Percentiles rank a stretch among this genome's conserved stretches.
Conservation (phyloP, 495 filamentous ascomycete genomes). For the Schizothecium vesticola region DNA sequence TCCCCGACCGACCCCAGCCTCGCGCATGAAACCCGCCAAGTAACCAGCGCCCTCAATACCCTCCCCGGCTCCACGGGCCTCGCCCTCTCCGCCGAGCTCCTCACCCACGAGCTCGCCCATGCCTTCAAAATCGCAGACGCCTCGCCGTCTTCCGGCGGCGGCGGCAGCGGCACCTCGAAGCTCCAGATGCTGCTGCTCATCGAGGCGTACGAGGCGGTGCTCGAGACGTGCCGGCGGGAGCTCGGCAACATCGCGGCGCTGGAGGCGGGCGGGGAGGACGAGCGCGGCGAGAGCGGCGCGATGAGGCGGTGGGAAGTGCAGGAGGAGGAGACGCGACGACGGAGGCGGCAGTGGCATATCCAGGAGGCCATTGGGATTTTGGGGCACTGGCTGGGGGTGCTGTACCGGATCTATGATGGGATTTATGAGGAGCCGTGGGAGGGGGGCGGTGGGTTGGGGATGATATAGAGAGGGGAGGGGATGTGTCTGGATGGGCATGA, state of each 20-base stretch:
- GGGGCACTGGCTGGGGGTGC: constrained; percentile 19
- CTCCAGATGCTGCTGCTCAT: constrained; percentile 22
- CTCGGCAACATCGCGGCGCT: not conserved
- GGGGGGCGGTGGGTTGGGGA: not conserved
- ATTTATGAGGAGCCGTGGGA: constrained; percentile 6
- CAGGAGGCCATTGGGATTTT: constrained; percentile 13
- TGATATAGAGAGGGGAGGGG: not conserved
- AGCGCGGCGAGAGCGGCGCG: not conserved
- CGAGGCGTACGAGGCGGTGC: constrained; percentile 22
- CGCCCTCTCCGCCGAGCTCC: constrained; percentile 1
- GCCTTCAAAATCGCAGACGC: not conserved
- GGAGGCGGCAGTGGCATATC: not conserved
- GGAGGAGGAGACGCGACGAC: not conserved
- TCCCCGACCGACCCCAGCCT: not conserved
- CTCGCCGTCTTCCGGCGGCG: not conserved
- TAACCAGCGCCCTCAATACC: not conserved
- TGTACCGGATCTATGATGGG: constrained; percentile 19
- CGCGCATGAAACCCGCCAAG: not conserved
- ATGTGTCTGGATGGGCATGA: not conserved
- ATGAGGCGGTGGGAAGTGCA: not conserved
- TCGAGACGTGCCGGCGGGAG: constrained; percentile 15
- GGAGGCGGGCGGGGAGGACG: not conserved
- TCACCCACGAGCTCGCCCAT: constrained; percentile 19
- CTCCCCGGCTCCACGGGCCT: not conserved
- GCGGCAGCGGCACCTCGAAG: not conserved